A percentile compares a stretch with the other conserved stretches of the same genome.
Conservation (phyloP, 768 basidiomycete species). For the Amanita brunnescens region DNA sequence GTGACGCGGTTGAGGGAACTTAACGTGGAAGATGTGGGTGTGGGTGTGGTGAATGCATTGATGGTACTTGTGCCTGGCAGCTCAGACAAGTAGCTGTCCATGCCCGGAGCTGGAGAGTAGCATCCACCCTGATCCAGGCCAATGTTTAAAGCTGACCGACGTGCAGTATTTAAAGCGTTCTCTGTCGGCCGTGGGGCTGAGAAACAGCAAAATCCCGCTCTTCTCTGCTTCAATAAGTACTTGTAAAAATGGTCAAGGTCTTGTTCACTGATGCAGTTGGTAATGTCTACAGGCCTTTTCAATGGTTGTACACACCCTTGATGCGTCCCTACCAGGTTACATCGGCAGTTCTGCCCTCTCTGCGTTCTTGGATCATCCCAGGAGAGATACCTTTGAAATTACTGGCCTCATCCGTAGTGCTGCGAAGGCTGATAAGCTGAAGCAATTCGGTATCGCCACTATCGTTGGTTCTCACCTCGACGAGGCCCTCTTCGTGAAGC, state of each 20-base stretch:
- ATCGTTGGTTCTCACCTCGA: constrained; percentile 41
- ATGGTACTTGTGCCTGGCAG: too few species aligned
- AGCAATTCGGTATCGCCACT: constrained; percentile 26
- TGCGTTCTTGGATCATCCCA: constrained; percentile 31
- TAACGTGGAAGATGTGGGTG: too few species aligned
- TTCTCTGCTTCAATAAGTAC: neutral
- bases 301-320: neutral
- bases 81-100: too few species aligned
- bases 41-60: too few species aligned
- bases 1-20: too few species aligned
- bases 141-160: too few species aligned
- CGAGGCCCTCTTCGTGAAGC: constrained; percentile 28
- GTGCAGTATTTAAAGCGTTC: too few species aligned
- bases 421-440: constrained; percentile 36
- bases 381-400: constrained; percentile 27
- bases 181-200: too few species aligned
- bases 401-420: constrained; percentile 35
- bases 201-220: too few species aligned
- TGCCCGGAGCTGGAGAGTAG: too few species aligned
- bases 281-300: constrained; percentile 7
- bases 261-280: constrained; percentile 41
- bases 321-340: constrained; percentile 27
- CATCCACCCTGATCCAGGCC: too few species aligned
- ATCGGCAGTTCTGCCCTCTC: constrained; percentile 38
- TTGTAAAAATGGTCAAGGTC: constrained; percentile 15